A percentile compares a stretch with the other conserved stretches of the same genome.
These are phyloP conservation scores for Drechslerella dactyloides DNA, from an alignment of 2,329 filamentous ascomycete genomes.

Conservation along the genomic window DNA sequence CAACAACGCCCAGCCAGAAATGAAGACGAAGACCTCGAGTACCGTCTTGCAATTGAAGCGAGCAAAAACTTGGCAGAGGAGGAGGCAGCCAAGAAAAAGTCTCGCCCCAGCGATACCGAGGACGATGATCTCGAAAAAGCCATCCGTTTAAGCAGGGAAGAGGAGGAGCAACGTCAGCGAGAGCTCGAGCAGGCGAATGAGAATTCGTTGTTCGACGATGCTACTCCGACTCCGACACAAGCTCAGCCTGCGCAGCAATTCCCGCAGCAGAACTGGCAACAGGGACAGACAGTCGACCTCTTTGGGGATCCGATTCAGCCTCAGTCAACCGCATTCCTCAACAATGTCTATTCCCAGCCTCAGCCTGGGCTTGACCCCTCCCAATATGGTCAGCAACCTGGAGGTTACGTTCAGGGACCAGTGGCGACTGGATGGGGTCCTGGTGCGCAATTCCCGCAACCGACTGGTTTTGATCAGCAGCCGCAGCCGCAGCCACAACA, in stretches of 20 bases:
- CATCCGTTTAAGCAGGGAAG: constrained; percentile 92
- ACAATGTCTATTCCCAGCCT: constrained; percentile 73
- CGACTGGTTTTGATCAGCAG: constrained; percentile 61
- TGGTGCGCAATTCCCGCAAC: constrained; percentile 52
- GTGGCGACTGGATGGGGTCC: constrained; percentile 44
- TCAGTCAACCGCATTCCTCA: constrained; percentile 71
- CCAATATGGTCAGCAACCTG: constrained; percentile 59
- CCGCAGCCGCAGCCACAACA: constrained; percentile 57
- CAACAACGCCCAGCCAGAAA: constrained; percentile 62
- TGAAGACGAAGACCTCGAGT: constrained; percentile 89
- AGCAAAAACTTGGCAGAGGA: constrained; percentile 96
- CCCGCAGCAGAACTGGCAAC: constrained; percentile 77
- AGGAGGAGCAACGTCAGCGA: constrained; percentile 79
- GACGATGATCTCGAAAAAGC: constrained; percentile 94
- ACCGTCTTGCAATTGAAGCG: constrained; percentile 86
- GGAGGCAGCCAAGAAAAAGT: constrained; percentile 74
- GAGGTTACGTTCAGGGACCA: constrained; percentile 42
- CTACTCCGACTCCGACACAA: constrained; percentile 66
- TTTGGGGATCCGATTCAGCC: constrained; percentile 88
- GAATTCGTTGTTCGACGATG: constrained; percentile 84
- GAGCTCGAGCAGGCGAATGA: constrained; percentile 88
- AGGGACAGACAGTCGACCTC: constrained; percentile 95
- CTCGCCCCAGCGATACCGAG: constrained; percentile 65
- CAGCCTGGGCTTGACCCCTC: constrained; percentile 72
- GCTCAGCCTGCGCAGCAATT: constrained; percentile 65